A percentile compares a stretch with the other conserved stretches of the same genome.
These are phyloP conservation scores for Metschnikowia dekortorum DNA, from an alignment of 805 yeast species.

Conservation along the genomic window DNA sequence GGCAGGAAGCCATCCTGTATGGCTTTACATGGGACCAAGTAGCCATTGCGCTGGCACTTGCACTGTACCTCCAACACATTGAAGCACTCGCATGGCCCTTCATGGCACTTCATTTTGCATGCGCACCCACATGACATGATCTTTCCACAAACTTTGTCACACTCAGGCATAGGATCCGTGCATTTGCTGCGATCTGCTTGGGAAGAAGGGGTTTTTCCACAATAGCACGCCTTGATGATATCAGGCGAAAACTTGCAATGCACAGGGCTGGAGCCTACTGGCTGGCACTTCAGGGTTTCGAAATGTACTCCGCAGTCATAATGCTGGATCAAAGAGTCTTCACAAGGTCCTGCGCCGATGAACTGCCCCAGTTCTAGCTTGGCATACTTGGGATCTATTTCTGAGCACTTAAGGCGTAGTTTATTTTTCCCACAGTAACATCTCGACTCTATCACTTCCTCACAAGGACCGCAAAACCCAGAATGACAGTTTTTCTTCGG, in stretches of 20 bases:
- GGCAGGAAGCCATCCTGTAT: conserved; percentile 50
- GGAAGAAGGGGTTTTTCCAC: conserved; percentile 60
- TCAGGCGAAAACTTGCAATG: conserved; percentile 64
- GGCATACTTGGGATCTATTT: conserved; percentile 35
- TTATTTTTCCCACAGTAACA: conserved; percentile 76
- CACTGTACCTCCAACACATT: conserved; percentile 52
- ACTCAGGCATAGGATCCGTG: conserved; percentile 75
- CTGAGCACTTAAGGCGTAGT: conserved; percentile 41
- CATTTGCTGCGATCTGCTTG: conserved; percentile 52
- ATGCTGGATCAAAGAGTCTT: conserved; percentile 39
- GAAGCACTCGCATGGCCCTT: conserved; percentile 69
- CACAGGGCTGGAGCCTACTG: conserved; percentile 25
- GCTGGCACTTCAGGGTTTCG: conserved; percentile 51
- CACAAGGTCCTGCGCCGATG: conserved; percentile 35
- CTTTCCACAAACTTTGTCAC: conserved; percentile 63
- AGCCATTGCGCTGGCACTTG: conserved; percentile 56
- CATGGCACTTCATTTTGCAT: conserved; percentile 71
- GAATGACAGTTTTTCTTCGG: conserved; percentile 53
- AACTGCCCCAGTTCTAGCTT: conserved; percentile 13
- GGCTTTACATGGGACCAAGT: conserved; percentile 60
- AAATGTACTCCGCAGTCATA: conserved; percentile 64
- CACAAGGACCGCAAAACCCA: conserved; percentile 81
- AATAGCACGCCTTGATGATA: conserved; percentile 61
- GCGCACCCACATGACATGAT: conserved; percentile 64
- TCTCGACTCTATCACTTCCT: conserved; percentile 38